A percentile compares a stretch with the other conserved stretches of the same genome.
These are phyloP conservation scores for Globisporangium nagaii DNA, from an alignment of 352 stramenopile genomes.

Conservation along the genomic window DNA sequence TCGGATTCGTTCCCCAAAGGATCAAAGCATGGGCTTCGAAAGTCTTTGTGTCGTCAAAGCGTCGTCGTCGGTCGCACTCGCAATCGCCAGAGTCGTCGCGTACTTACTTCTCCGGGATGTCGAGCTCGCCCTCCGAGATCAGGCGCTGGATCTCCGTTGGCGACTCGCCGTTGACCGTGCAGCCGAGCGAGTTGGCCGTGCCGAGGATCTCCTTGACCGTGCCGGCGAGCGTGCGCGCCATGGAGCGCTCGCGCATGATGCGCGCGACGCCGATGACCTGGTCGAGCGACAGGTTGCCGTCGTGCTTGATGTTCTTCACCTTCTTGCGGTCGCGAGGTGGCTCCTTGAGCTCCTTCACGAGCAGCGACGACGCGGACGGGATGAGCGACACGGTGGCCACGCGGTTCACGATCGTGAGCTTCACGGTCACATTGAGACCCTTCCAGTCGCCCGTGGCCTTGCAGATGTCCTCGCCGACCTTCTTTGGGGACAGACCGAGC, in stretches of 20 bases:
- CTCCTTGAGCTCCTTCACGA: slow-evolving; percentile 99
- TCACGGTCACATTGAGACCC: slow-evolving; percentile 99
- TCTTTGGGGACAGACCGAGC: slow-evolving; percentile 99
- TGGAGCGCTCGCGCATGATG: slow-evolving; percentile 97
- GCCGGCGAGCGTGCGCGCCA: slow-evolving; percentile 93
- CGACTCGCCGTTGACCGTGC: slow-evolving; percentile 98
- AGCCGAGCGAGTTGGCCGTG: slow-evolving; percentile 98
- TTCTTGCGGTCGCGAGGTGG: slow-evolving; percentile 99
- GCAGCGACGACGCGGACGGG: slow-evolving; percentile 96
- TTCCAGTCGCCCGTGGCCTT: slow-evolving; percentile 99
- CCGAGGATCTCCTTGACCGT: slow-evolving; percentile 99
- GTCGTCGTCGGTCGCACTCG: neutral
- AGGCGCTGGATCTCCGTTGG: slow-evolving; percentile 95
- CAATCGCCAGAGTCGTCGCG: neutral
- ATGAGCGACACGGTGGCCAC: slow-evolving; percentile 96
- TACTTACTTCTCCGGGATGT: slow-evolving; percentile 96
- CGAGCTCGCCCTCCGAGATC: slow-evolving; percentile 96
- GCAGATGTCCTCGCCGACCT: slow-evolving; percentile 99
- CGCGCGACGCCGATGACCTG: slow-evolving; percentile 98
- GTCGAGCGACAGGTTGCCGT: slow-evolving; percentile 99
- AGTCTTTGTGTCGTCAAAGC: neutral
- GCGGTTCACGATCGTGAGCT: slow-evolving; percentile 99
- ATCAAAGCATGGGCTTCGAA: slow-evolving; percentile 6
- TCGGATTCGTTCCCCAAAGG: slow-evolving; percentile 9
- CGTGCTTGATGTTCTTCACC: slow-evolving; percentile 99